A percentile compares a stretch with the other conserved stretches of the same genome.
Evolutionary conservation across 305 asterid species (phyloP).

Genomic region (Euphrasia arctica): DNA sequence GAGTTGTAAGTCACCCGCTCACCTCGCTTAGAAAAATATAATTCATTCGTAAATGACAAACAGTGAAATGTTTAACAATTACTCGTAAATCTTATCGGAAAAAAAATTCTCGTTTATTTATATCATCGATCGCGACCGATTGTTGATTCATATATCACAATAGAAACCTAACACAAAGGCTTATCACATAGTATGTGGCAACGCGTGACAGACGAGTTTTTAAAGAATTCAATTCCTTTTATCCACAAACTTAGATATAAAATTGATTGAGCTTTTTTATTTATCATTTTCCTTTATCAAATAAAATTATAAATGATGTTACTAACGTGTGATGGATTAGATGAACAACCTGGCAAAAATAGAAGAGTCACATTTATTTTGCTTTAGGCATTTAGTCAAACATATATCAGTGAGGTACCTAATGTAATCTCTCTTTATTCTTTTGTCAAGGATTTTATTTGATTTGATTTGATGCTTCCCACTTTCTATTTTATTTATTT

Average conservation of each 20-base stretch:
- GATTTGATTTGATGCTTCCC: too few relatives aligned
- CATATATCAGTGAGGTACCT: slow-evolving; percentile 24
- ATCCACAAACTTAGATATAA: slow-evolving; percentile 17
- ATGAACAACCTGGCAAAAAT: slow-evolving; percentile 28
- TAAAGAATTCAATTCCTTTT: slow-evolving; percentile 28
- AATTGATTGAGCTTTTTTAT: background rate
- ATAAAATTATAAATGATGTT: background rate
- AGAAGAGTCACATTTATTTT: slow-evolving; percentile 25
- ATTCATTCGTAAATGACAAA: too few relatives aligned
- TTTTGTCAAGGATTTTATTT: background rate
- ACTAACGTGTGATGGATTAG: slow-evolving; percentile 20
- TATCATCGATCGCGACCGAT: background rate
- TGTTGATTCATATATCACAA: slow-evolving; percentile 22
- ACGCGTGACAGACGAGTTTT: slow-evolving; percentile 30
- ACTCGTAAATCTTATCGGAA: too few relatives aligned
- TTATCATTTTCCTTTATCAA: too few relatives aligned
- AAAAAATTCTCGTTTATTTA: background rate
- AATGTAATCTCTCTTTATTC: slow-evolving; percentile 6
- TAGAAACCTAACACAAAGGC: slow-evolving; percentile 15
- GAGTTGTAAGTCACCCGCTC: too few relatives aligned
- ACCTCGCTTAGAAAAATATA: too few relatives aligned
- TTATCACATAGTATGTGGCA: slow-evolving; percentile 9
- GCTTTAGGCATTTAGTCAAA: slow-evolving; percentile 32
- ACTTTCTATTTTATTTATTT: too few relatives aligned
- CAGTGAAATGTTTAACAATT: too few relatives aligned